These are phyloP conservation scores for Lachnum nothofagi DNA, from an alignment of 2,329 filamentous ascomycete genomes.

Conservation along the genomic window DNA sequence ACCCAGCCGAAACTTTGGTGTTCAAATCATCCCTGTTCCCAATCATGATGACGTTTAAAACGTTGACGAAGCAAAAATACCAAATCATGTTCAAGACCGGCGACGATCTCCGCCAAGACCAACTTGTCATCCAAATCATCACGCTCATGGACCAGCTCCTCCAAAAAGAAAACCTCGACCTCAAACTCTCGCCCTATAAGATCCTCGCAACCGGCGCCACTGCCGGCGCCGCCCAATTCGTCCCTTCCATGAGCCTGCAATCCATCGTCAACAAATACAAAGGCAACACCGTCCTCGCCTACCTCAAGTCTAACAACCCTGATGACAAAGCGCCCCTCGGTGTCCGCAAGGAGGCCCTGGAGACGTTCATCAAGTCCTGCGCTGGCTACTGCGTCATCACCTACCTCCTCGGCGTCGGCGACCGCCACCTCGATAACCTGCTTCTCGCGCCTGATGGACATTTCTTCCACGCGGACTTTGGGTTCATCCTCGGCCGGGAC, in stretches of 20 bases:
- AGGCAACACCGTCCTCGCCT: conserved; percentile 67
- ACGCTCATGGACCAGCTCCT: conserved; percentile 95
- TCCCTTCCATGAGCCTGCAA: conserved; percentile 79
- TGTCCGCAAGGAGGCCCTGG: conserved; percentile 85
- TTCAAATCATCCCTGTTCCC: conserved; percentile 95
- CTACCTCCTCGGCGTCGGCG: conserved; percentile 92
- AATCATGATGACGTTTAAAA: conserved; percentile 86
- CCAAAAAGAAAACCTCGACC: conserved; percentile 90
- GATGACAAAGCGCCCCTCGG: conserved; percentile 76
- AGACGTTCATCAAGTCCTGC: conserved; percentile 92
- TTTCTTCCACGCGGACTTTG: conserved; percentile 98
- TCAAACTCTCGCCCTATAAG: conserved; percentile 92
- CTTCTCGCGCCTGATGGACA: conserved; percentile 83
- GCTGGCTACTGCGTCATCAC: conserved; percentile 98
- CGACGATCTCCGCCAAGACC: conserved; percentile 92
- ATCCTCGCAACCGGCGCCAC: conserved; percentile 88
- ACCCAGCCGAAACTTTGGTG: conserved; percentile 79
- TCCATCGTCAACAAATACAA: conserved; percentile 80
- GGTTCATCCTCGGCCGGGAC: conserved; percentile 93
- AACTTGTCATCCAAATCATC: conserved; percentile 95
- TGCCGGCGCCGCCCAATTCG: conserved; percentile 88
- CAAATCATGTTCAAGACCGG: conserved; percentile 96
- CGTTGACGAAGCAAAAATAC: conserved; percentile 69
- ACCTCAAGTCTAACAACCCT: conserved; percentile 83
- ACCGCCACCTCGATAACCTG: conserved; percentile 92